Conservation (phyloP, 208 protist genomes). For the Wallacemonas sp. region DNA sequence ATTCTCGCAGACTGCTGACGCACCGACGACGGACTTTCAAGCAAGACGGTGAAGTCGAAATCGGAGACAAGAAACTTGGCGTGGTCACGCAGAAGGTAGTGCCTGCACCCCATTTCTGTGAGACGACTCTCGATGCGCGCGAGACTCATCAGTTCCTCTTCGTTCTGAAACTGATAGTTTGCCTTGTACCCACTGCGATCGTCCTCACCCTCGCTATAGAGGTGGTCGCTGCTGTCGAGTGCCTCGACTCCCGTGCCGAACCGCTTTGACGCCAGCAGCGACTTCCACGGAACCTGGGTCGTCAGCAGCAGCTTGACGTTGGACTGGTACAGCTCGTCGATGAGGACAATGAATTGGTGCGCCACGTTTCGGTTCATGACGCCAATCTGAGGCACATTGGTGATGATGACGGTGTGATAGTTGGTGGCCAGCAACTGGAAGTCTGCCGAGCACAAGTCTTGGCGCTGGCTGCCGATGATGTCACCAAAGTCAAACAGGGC, state of each 20-base stretch:
- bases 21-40: slow-evolving; percentile 17
- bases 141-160: slow-evolving; percentile 81
- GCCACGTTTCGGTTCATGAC: slow-evolving; percentile 56
- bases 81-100: slow-evolving; percentile 76
- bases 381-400: slow-evolving; percentile 78
- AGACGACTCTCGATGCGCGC: slow-evolving; percentile 72
- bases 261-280: slow-evolving; percentile 37
- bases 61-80: slow-evolving; percentile 66
- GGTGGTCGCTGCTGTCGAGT: slow-evolving; percentile 19
- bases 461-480: slow-evolving; percentile 48
- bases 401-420: slow-evolving; percentile 84
- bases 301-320: slow-evolving; percentile 90
- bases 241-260: slow-evolving; percentile 2
- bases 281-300: slow-evolving; percentile 65
- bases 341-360: slow-evolving; percentile 84
- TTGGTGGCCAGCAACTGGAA: slow-evolving; percentile 69
- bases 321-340: slow-evolving; percentile 90
- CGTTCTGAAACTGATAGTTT: slow-evolving; percentile 64
- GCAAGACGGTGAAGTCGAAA: slow-evolving; percentile 58
- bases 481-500: slow-evolving; percentile 85
- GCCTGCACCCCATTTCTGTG: slow-evolving; percentile 71
- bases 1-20: neutral
- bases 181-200: slow-evolving; percentile 72
- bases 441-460: slow-evolving; percentile 59
- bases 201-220: slow-evolving; percentile 83